phyloP scores from a whole-genome alignment of 352 stramenopile genomes.

The Phytophthora quininea region DNA sequence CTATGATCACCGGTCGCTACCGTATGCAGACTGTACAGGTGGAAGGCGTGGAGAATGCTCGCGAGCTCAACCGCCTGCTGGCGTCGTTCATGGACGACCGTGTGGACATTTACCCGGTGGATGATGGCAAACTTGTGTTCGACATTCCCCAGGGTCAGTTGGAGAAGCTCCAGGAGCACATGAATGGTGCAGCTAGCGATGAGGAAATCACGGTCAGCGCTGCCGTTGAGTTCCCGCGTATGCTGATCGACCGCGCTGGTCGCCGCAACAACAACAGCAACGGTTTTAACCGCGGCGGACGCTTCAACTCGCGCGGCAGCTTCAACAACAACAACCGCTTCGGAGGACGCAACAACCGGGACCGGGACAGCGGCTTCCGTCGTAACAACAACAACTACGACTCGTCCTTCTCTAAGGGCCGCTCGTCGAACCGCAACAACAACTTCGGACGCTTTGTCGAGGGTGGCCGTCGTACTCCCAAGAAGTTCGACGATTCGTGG shows the following conservation, averaged over 20 bases:
- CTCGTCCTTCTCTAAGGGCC: conserved; percentile 57
- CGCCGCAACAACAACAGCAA: conserved; percentile 30
- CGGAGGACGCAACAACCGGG: conserved; percentile 26
- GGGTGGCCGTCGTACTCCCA: conserved; percentile 8
- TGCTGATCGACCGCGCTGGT: conserved; percentile 49
- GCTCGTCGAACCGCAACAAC: conserved; percentile 31
- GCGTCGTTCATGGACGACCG: conserved; percentile 48
- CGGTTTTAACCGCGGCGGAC: conserved; percentile 28
- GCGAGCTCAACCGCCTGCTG: conserved; percentile 57
- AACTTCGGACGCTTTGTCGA: conserved; percentile 41
- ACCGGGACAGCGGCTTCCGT: conserved; percentile 18
- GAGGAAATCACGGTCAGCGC: conserved; percentile 48
- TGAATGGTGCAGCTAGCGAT: conserved; percentile 32
- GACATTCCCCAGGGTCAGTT: conserved; percentile 63
- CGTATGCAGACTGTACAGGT: conserved; percentile 75
- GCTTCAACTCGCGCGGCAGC: conserved; percentile 35
- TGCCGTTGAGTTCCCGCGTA: conserved; percentile 58
- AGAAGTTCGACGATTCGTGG: conserved; percentile 27
- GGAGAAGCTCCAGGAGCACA: conserved; percentile 50
- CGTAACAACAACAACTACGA: conserved; percentile 44
- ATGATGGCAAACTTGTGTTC: conserved; percentile 69
- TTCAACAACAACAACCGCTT: conserved; percentile 29
- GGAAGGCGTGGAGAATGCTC: conserved; percentile 46
- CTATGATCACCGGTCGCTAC: conserved; percentile 76
- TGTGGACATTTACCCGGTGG: conserved; percentile 60